A percentile compares a stretch with the other conserved stretches of the same genome.
Evolutionary conservation across 2,329 filamentous ascomycete genomes (phyloP).

Genomic region (Erysiphe pulchra): DNA sequence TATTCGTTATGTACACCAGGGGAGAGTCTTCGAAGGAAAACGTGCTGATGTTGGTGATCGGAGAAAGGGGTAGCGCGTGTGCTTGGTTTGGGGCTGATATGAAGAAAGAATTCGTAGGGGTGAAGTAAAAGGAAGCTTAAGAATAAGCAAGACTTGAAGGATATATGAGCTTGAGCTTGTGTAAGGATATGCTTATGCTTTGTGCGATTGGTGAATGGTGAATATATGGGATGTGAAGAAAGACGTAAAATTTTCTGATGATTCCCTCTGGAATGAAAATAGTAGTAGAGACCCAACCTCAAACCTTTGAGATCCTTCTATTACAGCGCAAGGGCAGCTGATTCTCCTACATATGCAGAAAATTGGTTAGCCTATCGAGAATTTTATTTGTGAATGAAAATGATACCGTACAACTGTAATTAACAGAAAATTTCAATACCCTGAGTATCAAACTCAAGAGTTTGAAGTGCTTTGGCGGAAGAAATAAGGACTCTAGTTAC

Average conservation of each 20-base stretch:
- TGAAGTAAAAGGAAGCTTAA: conserved; percentile 14
- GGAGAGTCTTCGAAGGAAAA: conserved; percentile 62
- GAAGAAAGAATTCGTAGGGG: conserved; percentile 12
- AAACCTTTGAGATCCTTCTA: conserved; percentile 9
- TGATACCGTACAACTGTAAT: no score
- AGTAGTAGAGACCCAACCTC: conserved; percentile 15
- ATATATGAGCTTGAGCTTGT: conserved; percentile 9
- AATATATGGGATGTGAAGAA: conserved; percentile 11
- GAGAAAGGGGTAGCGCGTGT: conserved; percentile 13
- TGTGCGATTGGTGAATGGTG: conserved; percentile 13
- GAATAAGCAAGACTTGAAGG: conserved; percentile 11
- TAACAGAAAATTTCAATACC: no score
- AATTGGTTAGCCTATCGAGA: background rate
- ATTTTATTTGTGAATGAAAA: no score
- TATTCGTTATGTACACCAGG: conserved; percentile 61
- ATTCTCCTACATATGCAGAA: background rate
- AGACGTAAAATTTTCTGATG: conserved; percentile 8
- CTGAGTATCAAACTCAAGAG: no score
- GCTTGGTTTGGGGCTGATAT: conserved; percentile 13
- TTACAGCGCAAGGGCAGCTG: background rate
- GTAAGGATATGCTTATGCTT: conserved; percentile 7
- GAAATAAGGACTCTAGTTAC: no score
- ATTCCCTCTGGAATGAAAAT: conserved; percentile 11
- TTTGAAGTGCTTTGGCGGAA: no score
- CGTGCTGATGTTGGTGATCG: conserved; percentile 46